Evolutionary conservation across 129 eudicot species (phyloP), one percentile per base, ranked within the genome.

Genomic region (Escallonia herrerae): DNA sequence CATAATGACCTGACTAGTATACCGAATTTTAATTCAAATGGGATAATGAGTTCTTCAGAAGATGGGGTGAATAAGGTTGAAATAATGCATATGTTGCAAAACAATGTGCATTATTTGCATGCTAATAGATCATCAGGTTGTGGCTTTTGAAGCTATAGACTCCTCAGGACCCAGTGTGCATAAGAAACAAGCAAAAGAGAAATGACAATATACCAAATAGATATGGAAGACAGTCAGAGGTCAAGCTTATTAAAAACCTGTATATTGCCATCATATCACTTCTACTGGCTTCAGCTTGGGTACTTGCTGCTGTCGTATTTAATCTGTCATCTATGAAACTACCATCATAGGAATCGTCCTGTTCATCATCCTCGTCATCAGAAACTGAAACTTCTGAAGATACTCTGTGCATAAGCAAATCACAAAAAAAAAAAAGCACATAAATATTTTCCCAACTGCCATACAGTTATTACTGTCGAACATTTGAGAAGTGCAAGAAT

Each of bases 211-310:
- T 46, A 50, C 1, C 8, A 40, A 15, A 44, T 2, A 58, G 43
- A 43, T 6, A 62, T 62, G n/a, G 47, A 42, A 13, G 43, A 46
- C 5, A 59, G 15, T 22, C 38, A 44, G 58, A 42, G 10, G 40
- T 42, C 38, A 54, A 41, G 69, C n/a, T 39, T 7, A 37, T 22
- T 3, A 69, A 73, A 48, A 53, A 93, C 98, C 96, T 85, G 87
- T 93, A 93, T 53, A 93, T 56, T 65, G 95, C 95, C 89, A 93
- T 93, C 91, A 88, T 88, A 83, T 88, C 96, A 69, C 41, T 11
- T 65, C 65, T 67, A 74, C 73, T 52, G 40, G 68, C 73, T 55
- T 81, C 87, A 4, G 81, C 76, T 62, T 81, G 90, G 51, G 83
- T 80, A 63, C 61, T 72, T 80, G 76, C 77, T 49, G 65, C 54